These are phyloP conservation scores for Hypocreales sp. DNA, from an alignment of 2,329 filamentous ascomycete genomes.

Conservation along the genomic window DNA sequence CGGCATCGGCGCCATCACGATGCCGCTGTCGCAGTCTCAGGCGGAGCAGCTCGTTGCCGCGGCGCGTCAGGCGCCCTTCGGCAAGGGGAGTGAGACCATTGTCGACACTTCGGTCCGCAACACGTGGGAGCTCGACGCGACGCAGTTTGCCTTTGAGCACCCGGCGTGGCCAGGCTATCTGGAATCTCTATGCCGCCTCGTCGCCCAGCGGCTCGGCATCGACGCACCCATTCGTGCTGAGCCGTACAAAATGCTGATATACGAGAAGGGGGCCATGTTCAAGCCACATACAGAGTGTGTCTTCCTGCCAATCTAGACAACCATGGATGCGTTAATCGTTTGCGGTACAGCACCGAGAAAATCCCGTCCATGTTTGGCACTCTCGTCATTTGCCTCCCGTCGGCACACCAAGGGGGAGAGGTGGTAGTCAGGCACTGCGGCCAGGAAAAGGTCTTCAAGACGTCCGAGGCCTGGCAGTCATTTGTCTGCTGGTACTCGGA, in stretches of 20 bases:
- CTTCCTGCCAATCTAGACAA: not conserved
- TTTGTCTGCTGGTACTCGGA: conserved; percentile 30
- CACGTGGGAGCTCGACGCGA: conserved; percentile 24
- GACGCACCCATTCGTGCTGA: conserved; percentile 14
- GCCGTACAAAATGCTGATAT: conserved; percentile 31
- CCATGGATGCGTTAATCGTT: not conserved
- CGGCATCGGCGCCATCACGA: conserved; percentile 7
- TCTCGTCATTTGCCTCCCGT: conserved; percentile 31
- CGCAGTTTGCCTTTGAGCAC: conserved; percentile 20
- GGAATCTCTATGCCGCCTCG: conserved; percentile 7
- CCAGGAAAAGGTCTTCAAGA: conserved; percentile 14
- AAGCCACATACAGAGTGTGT: conserved; percentile 26
- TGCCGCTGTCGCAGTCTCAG: conserved; percentile 11
- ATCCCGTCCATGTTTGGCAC: conserved; percentile 32
- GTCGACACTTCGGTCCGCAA: conserved; percentile 24
- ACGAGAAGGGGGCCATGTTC: conserved; percentile 33
- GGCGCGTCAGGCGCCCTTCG: conserved; percentile 13
- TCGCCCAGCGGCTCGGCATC: conserved; percentile 17
- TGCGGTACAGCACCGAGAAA: conserved; percentile 23
- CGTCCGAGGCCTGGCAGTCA: conserved; percentile 9
- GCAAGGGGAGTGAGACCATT: conserved; percentile 21
- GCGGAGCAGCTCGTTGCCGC: conserved; percentile 9
- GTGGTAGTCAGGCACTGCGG: conserved; percentile 23
- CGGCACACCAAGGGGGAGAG: conserved; percentile 28
- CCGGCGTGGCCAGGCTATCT: conserved; percentile 16